Conservation (phyloP, 441 rosid species). For the Iberis amara region DNA sequence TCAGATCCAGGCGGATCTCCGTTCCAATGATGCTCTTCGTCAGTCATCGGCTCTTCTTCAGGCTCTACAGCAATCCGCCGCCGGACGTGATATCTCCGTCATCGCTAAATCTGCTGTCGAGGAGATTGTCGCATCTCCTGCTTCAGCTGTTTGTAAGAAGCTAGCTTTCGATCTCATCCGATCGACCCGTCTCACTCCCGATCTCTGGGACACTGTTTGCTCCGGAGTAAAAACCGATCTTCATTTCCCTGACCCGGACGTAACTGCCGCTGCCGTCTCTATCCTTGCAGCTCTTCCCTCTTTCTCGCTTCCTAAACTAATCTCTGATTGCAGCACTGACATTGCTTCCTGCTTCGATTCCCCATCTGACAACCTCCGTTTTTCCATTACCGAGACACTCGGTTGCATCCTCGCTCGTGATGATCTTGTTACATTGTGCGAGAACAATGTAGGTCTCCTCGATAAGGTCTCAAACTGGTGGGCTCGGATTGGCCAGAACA, state of each 20-base stretch:
- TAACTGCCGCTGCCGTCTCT: conserved; percentile 84
- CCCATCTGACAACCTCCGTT: conserved; percentile 62
- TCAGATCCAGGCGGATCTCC: conserved; percentile 99
- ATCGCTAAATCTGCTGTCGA: conserved; percentile 90
- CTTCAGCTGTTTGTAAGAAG: conserved; percentile 93
- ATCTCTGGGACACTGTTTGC: conserved; percentile 93
- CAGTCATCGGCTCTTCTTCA: conserved; percentile 86
- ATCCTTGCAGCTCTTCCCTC: conserved; percentile 89
- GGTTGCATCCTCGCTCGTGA: conserved; percentile 92
- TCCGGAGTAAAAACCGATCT: conserved; percentile 77
- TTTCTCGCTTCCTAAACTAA: conserved; percentile 67
- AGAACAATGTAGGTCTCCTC: conserved; percentile 70
- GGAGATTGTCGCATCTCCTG: conserved; percentile 85
- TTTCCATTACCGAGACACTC: conserved; percentile 82
- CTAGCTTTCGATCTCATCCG: conserved; percentile 92
- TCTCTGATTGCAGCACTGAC: conserved; percentile 63
- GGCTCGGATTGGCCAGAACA: conserved; percentile 74
- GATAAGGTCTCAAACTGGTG: conserved; percentile 92
- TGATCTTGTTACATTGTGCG: conserved; percentile 83
- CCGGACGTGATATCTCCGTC: conserved; percentile 81
- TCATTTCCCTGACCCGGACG: conserved; percentile 93
- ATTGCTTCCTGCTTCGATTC: conserved; percentile 84
- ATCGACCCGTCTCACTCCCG: conserved; percentile 86
- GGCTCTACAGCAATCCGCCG: conserved; percentile 91
- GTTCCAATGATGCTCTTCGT: conserved; percentile 94